A percentile compares a stretch with the other conserved stretches of the same genome.
phyloP scores from a whole-genome alignment of 1,284 basidiomycete species.

The Malassezia slooffiae region DNA sequence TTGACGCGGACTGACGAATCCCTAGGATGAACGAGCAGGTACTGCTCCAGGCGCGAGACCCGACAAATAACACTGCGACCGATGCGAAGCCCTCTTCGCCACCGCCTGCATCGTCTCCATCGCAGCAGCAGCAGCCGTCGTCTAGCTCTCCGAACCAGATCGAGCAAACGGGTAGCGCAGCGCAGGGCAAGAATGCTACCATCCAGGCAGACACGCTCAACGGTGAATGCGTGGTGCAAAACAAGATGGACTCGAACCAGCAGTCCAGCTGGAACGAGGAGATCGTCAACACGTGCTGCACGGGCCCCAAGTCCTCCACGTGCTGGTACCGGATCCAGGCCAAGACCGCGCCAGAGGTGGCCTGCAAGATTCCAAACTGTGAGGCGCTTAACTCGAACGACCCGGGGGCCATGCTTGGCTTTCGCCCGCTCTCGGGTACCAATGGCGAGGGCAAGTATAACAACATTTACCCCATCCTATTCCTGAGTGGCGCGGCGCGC shows the following conservation, averaged over 20 bases:
- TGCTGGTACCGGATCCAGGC: conserved; percentile 27
- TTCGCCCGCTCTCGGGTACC: conserved; percentile 22
- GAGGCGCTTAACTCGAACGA: conserved; percentile 21
- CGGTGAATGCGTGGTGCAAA: conserved; percentile 21
- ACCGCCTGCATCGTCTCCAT: too few relatives aligned
- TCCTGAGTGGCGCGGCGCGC: conserved; percentile 7
- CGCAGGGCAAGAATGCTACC: conserved; percentile 21
- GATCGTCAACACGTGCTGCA: conserved; percentile 30
- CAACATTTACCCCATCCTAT: conserved; percentile 26
- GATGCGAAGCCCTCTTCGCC: neutral
- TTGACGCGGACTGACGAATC: too few relatives aligned
- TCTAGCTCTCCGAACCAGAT: conserved; percentile 6
- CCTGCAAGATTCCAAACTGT: conserved; percentile 27
- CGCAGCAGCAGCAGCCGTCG: neutral
- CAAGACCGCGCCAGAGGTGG: conserved; percentile 8
- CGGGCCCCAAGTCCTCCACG: conserved; percentile 12
- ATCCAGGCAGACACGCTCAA: conserved; percentile 16
- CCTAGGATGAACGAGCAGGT: too few relatives aligned
- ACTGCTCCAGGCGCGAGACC: too few relatives aligned
- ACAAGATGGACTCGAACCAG: conserved; percentile 24
- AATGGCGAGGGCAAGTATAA: conserved; percentile 27
- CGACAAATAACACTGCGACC: neutral
- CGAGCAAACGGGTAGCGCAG: conserved; percentile 15
- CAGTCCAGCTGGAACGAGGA: conserved; percentile 30
- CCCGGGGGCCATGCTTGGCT: conserved; percentile 20